Conservation (phyloP, 2,329 filamentous ascomycete genomes). For the Fusarium chuoi region DNA sequence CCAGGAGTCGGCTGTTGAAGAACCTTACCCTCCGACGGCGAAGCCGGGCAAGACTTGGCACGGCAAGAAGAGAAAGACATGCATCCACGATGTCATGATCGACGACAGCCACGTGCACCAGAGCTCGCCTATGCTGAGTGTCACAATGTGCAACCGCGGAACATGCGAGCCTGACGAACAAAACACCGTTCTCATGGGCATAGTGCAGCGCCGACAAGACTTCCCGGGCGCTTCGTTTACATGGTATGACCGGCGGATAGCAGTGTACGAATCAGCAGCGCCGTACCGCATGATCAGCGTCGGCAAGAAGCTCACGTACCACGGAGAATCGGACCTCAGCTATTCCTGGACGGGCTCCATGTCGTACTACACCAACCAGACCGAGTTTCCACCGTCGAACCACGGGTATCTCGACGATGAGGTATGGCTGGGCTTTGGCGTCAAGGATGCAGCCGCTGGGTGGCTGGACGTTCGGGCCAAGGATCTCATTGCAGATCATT, state of each 20-base stretch:
- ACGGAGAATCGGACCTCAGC: slow-evolving; percentile 29
- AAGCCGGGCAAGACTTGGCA: slow-evolving; percentile 27
- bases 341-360: slow-evolving; percentile 38
- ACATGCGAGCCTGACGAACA: slow-evolving; percentile 21
- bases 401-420: slow-evolving; percentile 38
- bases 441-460: slow-evolving; percentile 33
- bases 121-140: slow-evolving; percentile 35
- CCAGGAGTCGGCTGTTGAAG: slow-evolving; percentile 24
- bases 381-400: slow-evolving; percentile 15
- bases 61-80: slow-evolving; percentile 5
- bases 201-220: slow-evolving; percentile 35
- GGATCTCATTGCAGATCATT: slow-evolving; percentile 33
- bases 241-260: slow-evolving; percentile 38
- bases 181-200: slow-evolving; percentile 37
- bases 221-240: not conserved
- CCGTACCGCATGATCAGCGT: slow-evolving; percentile 39
- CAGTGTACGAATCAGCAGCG: slow-evolving; percentile 25
- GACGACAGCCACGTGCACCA: slow-evolving; percentile 31
- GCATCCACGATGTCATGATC: slow-evolving; percentile 34
- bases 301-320: slow-evolving; percentile 37
- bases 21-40: slow-evolving; percentile 18
- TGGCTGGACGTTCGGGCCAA: slow-evolving; percentile 36
- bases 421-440: slow-evolving; percentile 39
- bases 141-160: slow-evolving; percentile 36
- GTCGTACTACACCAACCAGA: slow-evolving; percentile 30